Conservation (phyloP, 345 rosid species). For the Melastoma malabathricum region DNA sequence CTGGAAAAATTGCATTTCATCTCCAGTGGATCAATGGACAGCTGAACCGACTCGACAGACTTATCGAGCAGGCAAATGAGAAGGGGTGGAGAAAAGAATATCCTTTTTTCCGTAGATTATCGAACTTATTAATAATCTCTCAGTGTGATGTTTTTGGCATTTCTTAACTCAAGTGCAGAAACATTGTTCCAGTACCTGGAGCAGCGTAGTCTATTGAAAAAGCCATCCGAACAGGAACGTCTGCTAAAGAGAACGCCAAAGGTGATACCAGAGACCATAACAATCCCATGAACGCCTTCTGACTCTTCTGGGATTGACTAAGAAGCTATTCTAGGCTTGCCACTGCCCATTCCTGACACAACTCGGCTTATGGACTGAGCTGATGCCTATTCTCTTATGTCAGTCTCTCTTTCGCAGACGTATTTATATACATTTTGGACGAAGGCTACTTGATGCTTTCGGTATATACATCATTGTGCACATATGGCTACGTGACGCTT, state of each 20-base stretch:
- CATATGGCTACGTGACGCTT: no score
- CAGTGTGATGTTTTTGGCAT: background rate
- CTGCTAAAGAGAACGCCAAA: conserved; percentile 27
- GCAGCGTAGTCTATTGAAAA: conserved; percentile 21
- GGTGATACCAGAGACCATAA: conserved; percentile 22
- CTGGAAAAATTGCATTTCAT: background rate
- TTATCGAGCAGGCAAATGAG: conserved; percentile 33
- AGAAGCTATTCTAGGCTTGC: conserved; percentile 1
- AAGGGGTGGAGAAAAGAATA: conserved; percentile 66
- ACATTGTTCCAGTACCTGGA: conserved; percentile 24
- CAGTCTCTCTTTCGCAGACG: no score
- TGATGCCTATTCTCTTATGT: no score
- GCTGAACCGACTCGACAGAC: conserved; percentile 18
- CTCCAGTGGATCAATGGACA: conserved; percentile 35
- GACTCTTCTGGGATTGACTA: background rate
- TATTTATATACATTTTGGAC: no score
- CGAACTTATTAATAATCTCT: background rate
- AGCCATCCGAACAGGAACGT: conserved; percentile 30
- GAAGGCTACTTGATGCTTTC: no score
- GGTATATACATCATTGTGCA: background rate
- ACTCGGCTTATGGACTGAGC: background rate
- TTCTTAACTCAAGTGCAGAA: conserved; percentile 15
- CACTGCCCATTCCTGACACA: background rate
- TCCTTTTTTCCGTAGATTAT: conserved; percentile 20
- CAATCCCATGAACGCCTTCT: background rate